phyloP scores from a whole-genome alignment of 2,329 filamentous ascomycete species.

The Clonostachys sp. region DNA sequence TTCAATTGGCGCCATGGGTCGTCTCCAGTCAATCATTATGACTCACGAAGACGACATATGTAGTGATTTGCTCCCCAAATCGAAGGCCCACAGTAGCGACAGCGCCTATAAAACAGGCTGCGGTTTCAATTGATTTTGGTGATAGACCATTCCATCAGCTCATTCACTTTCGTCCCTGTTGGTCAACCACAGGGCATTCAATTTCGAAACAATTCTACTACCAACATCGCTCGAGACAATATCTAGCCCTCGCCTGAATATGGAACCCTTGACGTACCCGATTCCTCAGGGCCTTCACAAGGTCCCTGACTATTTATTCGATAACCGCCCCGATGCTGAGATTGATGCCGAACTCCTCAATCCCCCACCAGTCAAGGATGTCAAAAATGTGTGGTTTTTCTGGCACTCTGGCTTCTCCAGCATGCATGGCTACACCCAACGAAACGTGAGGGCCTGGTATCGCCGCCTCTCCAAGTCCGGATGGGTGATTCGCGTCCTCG shows the following conservation, averaged over 20 bases:
- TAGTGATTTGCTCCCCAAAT: no score
- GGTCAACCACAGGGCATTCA: no score
- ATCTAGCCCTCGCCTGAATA: background rate
- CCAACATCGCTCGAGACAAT: no score
- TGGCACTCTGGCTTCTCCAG: slow-evolving; percentile 45
- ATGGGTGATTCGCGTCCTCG: slow-evolving; percentile 48
- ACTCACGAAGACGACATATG: no score
- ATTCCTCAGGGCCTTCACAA: slow-evolving; percentile 26
- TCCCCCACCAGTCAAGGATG: slow-evolving; percentile 26
- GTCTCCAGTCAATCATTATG: no score
- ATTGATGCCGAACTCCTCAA: slow-evolving; percentile 35
- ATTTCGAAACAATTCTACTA: no score
- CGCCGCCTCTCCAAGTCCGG: slow-evolving; percentile 44
- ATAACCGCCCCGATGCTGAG: slow-evolving; percentile 37
- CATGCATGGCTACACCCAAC: slow-evolving; percentile 46
- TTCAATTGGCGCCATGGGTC: no score
- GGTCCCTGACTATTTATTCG: slow-evolving; percentile 31
- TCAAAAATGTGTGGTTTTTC: slow-evolving; percentile 56
- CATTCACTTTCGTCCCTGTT: no score
- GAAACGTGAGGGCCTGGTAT: slow-evolving; percentile 49
- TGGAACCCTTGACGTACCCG: slow-evolving; percentile 3
- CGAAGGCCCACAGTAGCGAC: no score
- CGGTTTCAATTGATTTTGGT: no score
- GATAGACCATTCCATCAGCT: no score
- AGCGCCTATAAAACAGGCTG: no score